phyloP scores from a whole-genome alignment of 768 basidiomycete genomes.

The Phaffia australis region DNA sequence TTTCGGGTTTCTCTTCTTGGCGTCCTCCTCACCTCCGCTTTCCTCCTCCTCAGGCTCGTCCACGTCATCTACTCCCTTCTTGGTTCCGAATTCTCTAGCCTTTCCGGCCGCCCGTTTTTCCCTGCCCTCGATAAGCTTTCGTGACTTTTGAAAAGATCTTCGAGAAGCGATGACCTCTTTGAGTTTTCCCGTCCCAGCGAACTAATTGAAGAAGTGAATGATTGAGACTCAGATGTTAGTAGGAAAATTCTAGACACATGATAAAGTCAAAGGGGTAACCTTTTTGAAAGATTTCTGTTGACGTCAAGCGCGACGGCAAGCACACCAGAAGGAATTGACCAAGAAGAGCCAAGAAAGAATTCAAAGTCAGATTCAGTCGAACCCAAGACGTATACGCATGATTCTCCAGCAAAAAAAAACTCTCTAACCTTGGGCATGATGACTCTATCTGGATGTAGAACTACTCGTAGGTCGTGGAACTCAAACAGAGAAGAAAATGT shows the following conservation, averaged over 20 bases:
- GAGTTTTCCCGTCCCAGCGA: conserved; percentile 75
- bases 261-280: background rate
- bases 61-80: conserved; percentile 19
- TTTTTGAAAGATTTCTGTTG: conserved; percentile 26
- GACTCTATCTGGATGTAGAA: too few relatives aligned
- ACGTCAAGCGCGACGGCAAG: background rate
- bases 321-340: too few relatives aligned
- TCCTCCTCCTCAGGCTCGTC: conserved; percentile 7
- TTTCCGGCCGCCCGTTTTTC: conserved; percentile 40
- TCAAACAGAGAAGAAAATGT: background rate
- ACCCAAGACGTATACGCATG: too few relatives aligned
- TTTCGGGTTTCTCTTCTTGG: conserved; percentile 12
- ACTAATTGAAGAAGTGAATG: conserved; percentile 45
- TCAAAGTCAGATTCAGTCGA: too few relatives aligned
- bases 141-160: conserved; percentile 65
- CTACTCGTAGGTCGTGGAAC: too few relatives aligned
- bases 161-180: conserved; percentile 75
- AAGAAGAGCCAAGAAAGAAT: too few relatives aligned
- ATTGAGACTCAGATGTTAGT: too few relatives aligned
- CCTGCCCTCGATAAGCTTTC: conserved; percentile 58
- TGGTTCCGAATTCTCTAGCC: conserved; percentile 28
- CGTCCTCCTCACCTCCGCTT: background rate
- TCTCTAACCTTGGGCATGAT: conserved; percentile 9
- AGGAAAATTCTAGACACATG: background rate
- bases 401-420: background rate